Percentiles rank a stretch among this genome's conserved stretches.
These are phyloP conservation scores for Canariomyces notabilis DNA, from an alignment of 2,329 filamentous ascomycete species.

Conservation along the genomic window DNA sequence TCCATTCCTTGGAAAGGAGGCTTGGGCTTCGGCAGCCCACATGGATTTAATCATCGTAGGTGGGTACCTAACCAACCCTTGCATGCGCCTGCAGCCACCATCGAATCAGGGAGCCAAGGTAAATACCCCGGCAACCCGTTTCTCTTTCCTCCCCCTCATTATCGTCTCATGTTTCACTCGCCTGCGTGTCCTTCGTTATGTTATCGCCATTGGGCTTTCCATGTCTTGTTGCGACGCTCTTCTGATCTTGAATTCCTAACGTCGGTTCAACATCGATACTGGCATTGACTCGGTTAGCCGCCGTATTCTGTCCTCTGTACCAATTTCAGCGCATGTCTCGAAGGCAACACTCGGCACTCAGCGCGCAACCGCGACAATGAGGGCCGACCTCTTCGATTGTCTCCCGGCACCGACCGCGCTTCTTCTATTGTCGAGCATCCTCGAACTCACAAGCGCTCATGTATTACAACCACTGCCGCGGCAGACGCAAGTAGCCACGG, in stretches of 20 bases:
- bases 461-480: slow-evolving; percentile 21
- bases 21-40: no score
- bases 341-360: not conserved
- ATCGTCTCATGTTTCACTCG: slow-evolving; percentile 1
- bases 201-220: not conserved
- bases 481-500: slow-evolving; percentile 24
- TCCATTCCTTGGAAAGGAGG: no score
- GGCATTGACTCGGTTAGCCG: not conserved
- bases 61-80: no score
- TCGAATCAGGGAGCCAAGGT: no score
- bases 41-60: no score
- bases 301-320: no score
- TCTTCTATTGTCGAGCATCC: slow-evolving; percentile 26
- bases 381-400: slow-evolving; percentile 26
- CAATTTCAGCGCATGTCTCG: slow-evolving; percentile 1
- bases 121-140: no score
- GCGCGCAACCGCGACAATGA: slow-evolving; percentile 18
- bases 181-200: slow-evolving; percentile 3
- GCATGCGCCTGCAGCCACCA: no score
- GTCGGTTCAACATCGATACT: slow-evolving; percentile 7
- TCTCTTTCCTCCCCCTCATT: slow-evolving; percentile 8
- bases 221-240: not conserved
- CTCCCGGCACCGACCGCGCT: slow-evolving; percentile 30
- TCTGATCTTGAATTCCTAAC: no score
- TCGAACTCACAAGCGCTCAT: slow-evolving; percentile 26